These are phyloP conservation scores for Saccharomycopsis guyanensis DNA, from an alignment of 805 yeast genomes.

Conservation along the genomic window DNA sequence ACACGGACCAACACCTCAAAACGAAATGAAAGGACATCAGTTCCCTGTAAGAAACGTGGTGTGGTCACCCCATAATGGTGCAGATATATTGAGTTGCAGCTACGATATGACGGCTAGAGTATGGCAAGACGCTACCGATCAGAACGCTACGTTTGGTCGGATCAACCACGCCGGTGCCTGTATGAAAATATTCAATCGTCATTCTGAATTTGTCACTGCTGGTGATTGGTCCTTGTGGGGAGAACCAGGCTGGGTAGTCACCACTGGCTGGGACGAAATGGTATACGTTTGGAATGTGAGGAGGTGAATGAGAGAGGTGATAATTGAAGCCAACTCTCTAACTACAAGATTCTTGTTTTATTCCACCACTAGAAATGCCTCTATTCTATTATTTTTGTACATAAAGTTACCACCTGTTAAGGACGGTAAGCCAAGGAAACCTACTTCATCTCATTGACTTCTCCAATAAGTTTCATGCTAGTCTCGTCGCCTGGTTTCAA, in stretches of 20 bases:
- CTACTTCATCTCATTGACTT: slow-evolving; percentile 22
- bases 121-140: slow-evolving; percentile 70
- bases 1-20: slow-evolving; percentile 56
- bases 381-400: no score
- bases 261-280: slow-evolving; percentile 97
- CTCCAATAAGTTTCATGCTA: slow-evolving; percentile 58
- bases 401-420: no score
- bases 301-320: neutral
- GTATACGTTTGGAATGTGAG: slow-evolving; percentile 78
- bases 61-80: slow-evolving; percentile 86
- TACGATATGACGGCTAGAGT: slow-evolving; percentile 90
- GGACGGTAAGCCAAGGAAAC: no score
- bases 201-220: slow-evolving; percentile 85
- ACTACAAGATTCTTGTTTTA: neutral
- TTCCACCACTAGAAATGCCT: neutral
- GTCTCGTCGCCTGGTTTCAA: slow-evolving; percentile 57
- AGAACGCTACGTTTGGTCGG: slow-evolving; percentile 39
- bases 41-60: slow-evolving; percentile 75
- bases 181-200: slow-evolving; percentile 52
- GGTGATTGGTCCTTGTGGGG: slow-evolving; percentile 98
- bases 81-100: slow-evolving; percentile 63
- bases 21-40: slow-evolving; percentile 80
- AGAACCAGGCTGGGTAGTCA: slow-evolving; percentile 88
- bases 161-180: slow-evolving; percentile 33
- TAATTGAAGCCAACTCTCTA: neutral